These are phyloP conservation scores for Lentinula lateritia DNA, from an alignment of 768 basidiomycete genomes.

Conservation along the genomic window DNA sequence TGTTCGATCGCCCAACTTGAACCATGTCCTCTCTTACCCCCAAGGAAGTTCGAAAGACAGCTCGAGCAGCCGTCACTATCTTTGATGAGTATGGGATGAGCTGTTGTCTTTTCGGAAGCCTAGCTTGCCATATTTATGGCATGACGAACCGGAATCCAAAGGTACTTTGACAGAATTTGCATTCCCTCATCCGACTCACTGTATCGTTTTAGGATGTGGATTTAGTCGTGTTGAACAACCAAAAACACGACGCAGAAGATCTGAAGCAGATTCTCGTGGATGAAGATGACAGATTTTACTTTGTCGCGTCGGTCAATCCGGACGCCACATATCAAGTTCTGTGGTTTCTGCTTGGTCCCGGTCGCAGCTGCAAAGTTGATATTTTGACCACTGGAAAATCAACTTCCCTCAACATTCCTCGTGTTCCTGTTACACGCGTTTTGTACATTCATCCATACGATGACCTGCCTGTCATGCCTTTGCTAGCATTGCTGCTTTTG, in stretches of 20 bases:
- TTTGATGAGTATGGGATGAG: not conserved
- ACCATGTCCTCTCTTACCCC: not conserved
- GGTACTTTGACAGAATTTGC: not conserved
- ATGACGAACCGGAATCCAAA: conserved; percentile 1
- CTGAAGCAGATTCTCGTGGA: conserved; percentile 3
- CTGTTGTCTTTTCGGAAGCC: conserved; percentile 6
- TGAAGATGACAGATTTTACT: not conserved
- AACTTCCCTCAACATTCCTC: conserved; percentile 17
- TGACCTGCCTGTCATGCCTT: conserved; percentile 22
- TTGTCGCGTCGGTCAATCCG: not conserved
- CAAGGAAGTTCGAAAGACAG: conserved; percentile 5
- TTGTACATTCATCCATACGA: not conserved
- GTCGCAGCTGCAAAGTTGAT: conserved; percentile 23
- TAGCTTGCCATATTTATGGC: conserved; percentile 1
- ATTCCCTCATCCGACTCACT: not conserved
- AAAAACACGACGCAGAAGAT: not conserved
- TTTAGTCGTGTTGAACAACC: not conserved
- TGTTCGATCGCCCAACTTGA: not conserved
- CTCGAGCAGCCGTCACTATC: not conserved
- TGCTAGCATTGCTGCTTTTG: conserved; percentile 22
- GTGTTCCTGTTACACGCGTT: conserved; percentile 11
- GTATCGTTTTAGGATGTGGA: conserved; percentile 1
- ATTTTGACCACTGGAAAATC: conserved; percentile 21
- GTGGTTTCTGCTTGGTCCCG: not conserved
- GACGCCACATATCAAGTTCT: conserved; percentile 3